phyloP scores from a whole-genome alignment of 768 basidiomycete species.

The Candolleomyces efflorescens region DNA sequence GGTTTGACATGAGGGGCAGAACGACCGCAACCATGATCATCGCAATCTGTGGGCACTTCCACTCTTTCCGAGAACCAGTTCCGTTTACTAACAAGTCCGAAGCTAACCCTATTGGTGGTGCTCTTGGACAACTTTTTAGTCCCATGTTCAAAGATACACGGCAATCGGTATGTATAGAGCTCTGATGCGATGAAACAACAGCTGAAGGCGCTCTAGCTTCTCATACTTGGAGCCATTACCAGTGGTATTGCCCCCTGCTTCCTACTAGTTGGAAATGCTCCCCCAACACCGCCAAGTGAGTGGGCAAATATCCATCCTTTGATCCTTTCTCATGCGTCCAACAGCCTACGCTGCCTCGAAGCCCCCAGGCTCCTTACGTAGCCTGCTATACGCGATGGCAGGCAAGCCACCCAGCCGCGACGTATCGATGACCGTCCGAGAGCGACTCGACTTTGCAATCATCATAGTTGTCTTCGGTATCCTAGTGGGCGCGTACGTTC shows the following conservation, averaged over 20 bases:
- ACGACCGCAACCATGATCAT: conserved; percentile 72
- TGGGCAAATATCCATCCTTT: not conserved
- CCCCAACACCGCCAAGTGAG: conserved; percentile 79
- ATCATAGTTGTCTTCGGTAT: conserved; percentile 57
- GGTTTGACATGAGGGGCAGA: conserved; percentile 74
- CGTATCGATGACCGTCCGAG: conserved; percentile 55
- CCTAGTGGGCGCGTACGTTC: conserved; percentile 57
- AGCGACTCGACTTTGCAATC: conserved; percentile 70
- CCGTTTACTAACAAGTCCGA: not conserved
- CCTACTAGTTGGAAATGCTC: conserved; percentile 54
- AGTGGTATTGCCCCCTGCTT: conserved; percentile 57
- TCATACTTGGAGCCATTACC: conserved; percentile 67
- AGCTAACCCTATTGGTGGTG: conserved; percentile 76
- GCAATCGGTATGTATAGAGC: conserved; percentile 49
- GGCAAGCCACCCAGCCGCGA: conserved; percentile 38
- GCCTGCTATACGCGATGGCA: conserved; percentile 52
- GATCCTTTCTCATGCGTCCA: conserved; percentile 10
- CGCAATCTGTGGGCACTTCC: conserved; percentile 37
- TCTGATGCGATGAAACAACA: not conserved
- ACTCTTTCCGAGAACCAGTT: not conserved
- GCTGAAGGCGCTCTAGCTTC: conserved; percentile 40
- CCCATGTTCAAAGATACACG: conserved; percentile 52
- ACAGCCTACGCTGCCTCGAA: conserved; percentile 68
- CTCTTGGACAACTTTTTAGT: conserved; percentile 68
- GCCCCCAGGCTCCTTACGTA: conserved; percentile 45